Evolutionary conservation across 441 rosid species (phyloP).

Genomic region (Croton setiger): DNA sequence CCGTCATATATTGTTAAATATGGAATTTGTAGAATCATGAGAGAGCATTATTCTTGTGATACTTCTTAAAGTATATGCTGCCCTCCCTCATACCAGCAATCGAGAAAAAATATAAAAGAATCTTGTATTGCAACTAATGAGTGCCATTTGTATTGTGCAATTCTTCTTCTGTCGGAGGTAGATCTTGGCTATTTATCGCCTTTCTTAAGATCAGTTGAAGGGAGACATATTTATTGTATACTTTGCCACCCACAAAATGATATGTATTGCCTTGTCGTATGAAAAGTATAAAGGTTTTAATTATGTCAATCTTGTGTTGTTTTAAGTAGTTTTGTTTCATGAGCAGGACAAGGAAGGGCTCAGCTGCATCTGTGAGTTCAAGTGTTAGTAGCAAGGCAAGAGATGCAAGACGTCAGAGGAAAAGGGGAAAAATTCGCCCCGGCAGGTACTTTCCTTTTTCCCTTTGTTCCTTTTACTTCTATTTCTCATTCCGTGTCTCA

Average conservation of each 20-base stretch:
- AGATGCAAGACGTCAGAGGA: constrained; percentile 66
- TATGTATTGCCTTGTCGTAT: not conserved
- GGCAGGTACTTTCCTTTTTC: constrained; percentile 58
- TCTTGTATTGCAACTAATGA: not conserved
- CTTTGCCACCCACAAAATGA: not conserved
- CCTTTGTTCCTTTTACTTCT: constrained; percentile 3
- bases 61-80: too few species aligned
- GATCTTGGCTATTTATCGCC: not conserved
- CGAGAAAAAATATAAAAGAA: too few species aligned
- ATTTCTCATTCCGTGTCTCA: constrained; percentile 10
- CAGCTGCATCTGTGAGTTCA: constrained; percentile 65
- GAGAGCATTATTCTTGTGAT: not conserved
- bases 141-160: not conserved
- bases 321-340: constrained; percentile 22
- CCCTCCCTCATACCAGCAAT: too few species aligned
- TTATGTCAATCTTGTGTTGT: constrained; percentile 6
- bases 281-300: not conserved
- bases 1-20: not conserved
- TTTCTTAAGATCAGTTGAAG: not conserved
- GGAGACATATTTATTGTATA: not conserved
- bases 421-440: constrained; percentile 82
- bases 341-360: constrained; percentile 70
- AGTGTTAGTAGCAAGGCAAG: constrained; percentile 63
- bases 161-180: too few species aligned
- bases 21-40: not conserved